Percentiles rank a stretch among this genome's conserved stretches.
Conservation (phyloP, 495 filamentous ascomycete species). For the Aspergillus indologenus region DNA sequence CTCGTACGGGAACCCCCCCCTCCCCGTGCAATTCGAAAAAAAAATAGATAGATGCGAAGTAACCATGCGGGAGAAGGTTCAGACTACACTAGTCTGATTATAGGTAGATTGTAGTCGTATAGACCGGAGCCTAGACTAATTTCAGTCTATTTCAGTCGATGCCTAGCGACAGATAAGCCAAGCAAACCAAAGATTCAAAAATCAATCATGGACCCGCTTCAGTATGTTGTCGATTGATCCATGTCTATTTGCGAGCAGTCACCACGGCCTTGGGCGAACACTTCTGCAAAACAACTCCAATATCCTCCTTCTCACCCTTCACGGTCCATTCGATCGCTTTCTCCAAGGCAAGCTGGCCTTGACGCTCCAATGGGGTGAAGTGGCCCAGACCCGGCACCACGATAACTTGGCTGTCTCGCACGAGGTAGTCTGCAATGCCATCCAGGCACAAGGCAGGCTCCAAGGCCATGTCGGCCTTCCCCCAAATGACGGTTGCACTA, state of each 20-base stretch:
- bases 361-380: slow-evolving; percentile 42
- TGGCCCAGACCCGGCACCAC: slow-evolving; percentile 39
- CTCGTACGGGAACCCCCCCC: background rate
- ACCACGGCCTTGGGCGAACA: slow-evolving; percentile 34
- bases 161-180: background rate
- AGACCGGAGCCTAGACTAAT: background rate
- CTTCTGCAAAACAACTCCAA: slow-evolving; percentile 26
- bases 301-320: slow-evolving; percentile 36
- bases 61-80: background rate
- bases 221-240: background rate
- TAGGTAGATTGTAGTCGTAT: background rate
- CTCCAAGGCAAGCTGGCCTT: slow-evolving; percentile 34
- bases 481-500: slow-evolving; percentile 51
- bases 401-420: slow-evolving; percentile 38
- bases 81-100: background rate
- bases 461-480: slow-evolving; percentile 44
- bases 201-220: background rate
- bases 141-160: background rate
- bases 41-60: background rate
- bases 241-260: slow-evolving; percentile 29
- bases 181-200: background rate
- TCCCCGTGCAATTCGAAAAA: background rate
- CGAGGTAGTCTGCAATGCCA: slow-evolving; percentile 43
- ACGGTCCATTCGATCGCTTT: slow-evolving; percentile 37
- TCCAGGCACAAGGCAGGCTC: slow-evolving; percentile 38